phyloP scores from a whole-genome alignment of 2,329 filamentous ascomycete species.

The Talaromyces pinophilus region DNA sequence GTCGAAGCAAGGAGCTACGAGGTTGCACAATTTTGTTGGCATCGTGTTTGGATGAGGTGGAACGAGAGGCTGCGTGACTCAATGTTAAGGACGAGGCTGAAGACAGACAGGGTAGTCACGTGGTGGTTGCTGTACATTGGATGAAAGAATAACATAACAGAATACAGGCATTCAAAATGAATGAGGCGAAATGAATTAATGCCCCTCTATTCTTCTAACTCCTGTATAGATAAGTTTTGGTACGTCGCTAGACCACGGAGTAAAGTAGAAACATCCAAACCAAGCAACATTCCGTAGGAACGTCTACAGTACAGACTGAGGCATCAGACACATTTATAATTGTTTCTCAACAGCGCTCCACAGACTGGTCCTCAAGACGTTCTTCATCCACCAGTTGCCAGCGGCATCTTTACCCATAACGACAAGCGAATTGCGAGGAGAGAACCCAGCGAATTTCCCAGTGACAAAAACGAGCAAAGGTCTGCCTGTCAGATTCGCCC shows the following conservation, averaged over 20 bases:
- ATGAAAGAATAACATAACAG: not conserved
- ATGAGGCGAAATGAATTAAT: not conserved
- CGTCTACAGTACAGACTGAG: not conserved
- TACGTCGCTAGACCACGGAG: no score
- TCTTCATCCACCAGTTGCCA: constrained; percentile 37
- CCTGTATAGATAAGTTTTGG: not conserved
- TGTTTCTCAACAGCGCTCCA: constrained; percentile 30
- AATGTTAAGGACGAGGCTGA: not conserved
- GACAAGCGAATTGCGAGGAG: constrained; percentile 27
- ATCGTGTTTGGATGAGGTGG: not conserved
- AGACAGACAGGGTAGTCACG: not conserved
- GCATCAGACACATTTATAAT: not conserved
- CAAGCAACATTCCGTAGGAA: no score
- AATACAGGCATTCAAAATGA: not conserved
- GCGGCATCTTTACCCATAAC: constrained; percentile 36
- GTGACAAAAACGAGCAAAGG: constrained; percentile 14
- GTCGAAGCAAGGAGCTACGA: not conserved
- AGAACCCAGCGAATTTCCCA: constrained; percentile 13
- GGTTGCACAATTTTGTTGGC: constrained; percentile 1
- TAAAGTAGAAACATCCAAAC: no score
- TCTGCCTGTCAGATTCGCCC: constrained; percentile 19
- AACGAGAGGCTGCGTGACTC: constrained; percentile 2
- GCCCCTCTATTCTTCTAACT: not conserved
- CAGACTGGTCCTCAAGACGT: constrained; percentile 25
- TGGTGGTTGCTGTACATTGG: not conserved